Evolutionary conservation across 2,329 filamentous ascomycete species (phyloP), one percentile per base, ranked within the genome.

Genomic region (Balansia obtecta): DNA sequence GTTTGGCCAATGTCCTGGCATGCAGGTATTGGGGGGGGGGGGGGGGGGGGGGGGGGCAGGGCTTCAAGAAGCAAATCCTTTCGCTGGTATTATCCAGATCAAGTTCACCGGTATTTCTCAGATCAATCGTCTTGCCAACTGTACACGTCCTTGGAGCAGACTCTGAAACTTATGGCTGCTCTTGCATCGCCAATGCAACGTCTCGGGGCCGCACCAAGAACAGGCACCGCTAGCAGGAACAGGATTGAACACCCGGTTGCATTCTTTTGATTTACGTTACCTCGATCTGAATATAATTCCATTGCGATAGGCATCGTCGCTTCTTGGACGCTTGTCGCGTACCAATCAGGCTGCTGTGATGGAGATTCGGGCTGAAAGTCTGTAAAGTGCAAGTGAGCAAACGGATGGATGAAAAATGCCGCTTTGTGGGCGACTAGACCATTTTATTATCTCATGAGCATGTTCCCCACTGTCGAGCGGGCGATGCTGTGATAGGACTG

Each of bases 71-170:
- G 84, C 84, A 87, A 83, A 79, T 87, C 80, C 84, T 87, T 87
- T 83, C 85, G 84, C 84, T 86, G 82, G 82, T 76, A 86, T 86
- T 86, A 83, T 82, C 80, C 82, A 85, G 82, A 85, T 86, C 83
- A 87, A 87, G 83, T 88, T 86, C 76, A 72, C 72, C 82, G 82
- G 82, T 86, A 83, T 85, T 77, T 86, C 82, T 85, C 81, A 85
- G 81, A 83, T 64, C 65, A 62, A 61, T 58, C 59, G 60, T 58
- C 56, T 59, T 55, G 51, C 38, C 50, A 46, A 32, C n/a, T 20
- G 37, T 43, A 43, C 30, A 15, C 20, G 22, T 30, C n/a, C 42
- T 44, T 16, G 42, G 22, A 30, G 6, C 40, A 37, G 16, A 48
- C 22, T 30, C 10, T n/a, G 10, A 48, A 9, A 22, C n/a, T 10